phyloP scores from a whole-genome alignment of 768 basidiomycete species.

The Termitomyces sp. region DNA sequence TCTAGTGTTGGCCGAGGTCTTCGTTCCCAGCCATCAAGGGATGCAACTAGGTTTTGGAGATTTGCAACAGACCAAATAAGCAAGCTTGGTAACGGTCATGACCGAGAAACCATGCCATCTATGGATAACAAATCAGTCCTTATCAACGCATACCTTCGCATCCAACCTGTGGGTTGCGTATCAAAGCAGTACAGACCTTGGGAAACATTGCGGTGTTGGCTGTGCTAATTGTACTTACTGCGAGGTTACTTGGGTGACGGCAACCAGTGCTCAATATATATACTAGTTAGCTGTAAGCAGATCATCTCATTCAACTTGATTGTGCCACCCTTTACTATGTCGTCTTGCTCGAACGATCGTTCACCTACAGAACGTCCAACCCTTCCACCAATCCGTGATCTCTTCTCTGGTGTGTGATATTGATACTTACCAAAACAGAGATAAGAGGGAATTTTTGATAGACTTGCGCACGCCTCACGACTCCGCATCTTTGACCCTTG shows the following conservation, averaged over 20 bases:
- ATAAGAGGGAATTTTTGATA: not conserved
- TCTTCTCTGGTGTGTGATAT: slow-evolving; percentile 48
- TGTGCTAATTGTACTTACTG: slow-evolving; percentile 9
- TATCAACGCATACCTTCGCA: not conserved
- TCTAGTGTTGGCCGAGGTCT: not conserved
- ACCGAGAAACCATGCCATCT: slow-evolving; percentile 11
- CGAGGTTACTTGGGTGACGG: slow-evolving; percentile 3
- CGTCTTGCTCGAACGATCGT: slow-evolving; percentile 23
- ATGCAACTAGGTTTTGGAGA: not conserved
- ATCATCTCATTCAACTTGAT: slow-evolving; percentile 1
- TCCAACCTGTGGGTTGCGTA: not conserved
- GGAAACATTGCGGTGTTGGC: slow-evolving; percentile 6
- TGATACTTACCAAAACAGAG: not conserved
- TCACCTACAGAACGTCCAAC: slow-evolving; percentile 42
- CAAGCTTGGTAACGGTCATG: slow-evolving; percentile 6
- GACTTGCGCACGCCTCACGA: slow-evolving; percentile 18
- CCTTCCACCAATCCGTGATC: slow-evolving; percentile 66
- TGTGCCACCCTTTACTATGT: slow-evolving; percentile 12
- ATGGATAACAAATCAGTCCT: slow-evolving; percentile 11
- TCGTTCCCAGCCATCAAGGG: slow-evolving; percentile 1
- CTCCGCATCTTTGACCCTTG: slow-evolving; percentile 35
- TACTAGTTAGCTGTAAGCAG: not conserved
- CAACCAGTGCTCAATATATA: slow-evolving; percentile 13
- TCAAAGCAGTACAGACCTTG: not conserved
- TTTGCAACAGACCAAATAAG: slow-evolving; percentile 5